These are phyloP conservation scores for Bassia scoparia DNA, from an alignment of 148 eudicot genomes.

Conservation along the genomic window DNA sequence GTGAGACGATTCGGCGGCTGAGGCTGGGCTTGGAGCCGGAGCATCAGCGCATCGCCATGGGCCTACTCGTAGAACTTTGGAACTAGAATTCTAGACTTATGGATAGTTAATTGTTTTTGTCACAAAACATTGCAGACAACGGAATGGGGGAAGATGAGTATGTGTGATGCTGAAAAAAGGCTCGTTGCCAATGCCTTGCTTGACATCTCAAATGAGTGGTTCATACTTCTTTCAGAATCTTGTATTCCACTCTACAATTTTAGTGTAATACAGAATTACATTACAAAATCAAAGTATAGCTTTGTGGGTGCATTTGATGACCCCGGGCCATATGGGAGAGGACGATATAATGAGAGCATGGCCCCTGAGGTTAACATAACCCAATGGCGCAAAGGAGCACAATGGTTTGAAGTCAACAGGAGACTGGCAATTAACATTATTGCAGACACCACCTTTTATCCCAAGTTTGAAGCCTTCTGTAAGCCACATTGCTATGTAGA, in stretches of 20 bases:
- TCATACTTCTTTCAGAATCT: constrained; percentile 71
- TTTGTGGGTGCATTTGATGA: constrained; percentile 71
- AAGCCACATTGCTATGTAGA: constrained; percentile 74
- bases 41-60: constrained; percentile 34
- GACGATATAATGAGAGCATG: constrained; percentile 63
- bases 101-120: constrained; percentile 2
- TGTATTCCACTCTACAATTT: constrained; percentile 78
- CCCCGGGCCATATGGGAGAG: constrained; percentile 68
- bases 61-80: not conserved
- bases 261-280: constrained; percentile 51
- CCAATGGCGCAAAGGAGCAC: constrained; percentile 81
- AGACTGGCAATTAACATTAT: constrained; percentile 52
- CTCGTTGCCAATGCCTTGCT: constrained; percentile 81
- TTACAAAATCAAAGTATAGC: constrained; percentile 54
- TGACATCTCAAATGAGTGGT: constrained; percentile 69
- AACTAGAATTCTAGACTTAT: not conserved
- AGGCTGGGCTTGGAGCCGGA: constrained; percentile 59
- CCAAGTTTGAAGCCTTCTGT: constrained; percentile 61
- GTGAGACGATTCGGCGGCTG: constrained; percentile 40
- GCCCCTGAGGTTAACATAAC: constrained; percentile 62
- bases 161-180: constrained; percentile 86
- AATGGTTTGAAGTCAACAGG: constrained; percentile 73
- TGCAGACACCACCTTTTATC: constrained; percentile 52
- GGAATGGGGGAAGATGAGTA: constrained; percentile 86
- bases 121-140: constrained; percentile 33